phyloP scores from a whole-genome alignment of 306 rosid species.

The Citrullus mucosospermus region DNA sequence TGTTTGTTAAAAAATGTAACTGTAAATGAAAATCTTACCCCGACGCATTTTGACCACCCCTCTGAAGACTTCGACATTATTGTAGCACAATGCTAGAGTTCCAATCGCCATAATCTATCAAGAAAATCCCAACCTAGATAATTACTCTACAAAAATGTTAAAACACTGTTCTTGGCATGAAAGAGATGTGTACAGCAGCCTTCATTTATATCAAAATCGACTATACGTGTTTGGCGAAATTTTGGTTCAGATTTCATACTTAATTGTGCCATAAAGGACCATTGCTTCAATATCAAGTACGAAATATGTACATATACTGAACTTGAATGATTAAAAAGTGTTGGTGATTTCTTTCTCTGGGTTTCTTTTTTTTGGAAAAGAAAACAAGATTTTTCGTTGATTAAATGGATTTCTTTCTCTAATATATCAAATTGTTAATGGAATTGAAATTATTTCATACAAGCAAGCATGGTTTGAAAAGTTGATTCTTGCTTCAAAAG shows the following conservation, averaged over 20 bases:
- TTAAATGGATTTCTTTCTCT: neutral
- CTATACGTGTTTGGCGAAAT: neutral
- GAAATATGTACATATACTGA: neutral
- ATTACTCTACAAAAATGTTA: neutral
- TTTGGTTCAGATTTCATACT: neutral
- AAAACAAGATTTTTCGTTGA: no score
- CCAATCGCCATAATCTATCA: constrained; percentile 93
- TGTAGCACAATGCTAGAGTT: constrained; percentile 82
- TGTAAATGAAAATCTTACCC: constrained; percentile 39
- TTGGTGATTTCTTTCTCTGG: neutral
- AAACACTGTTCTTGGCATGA: neutral
- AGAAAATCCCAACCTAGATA: constrained; percentile 18
- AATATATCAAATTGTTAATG: neutral
- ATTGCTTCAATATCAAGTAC: neutral
- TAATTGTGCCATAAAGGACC: neutral
- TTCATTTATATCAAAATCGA: neutral
- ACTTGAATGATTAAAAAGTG: neutral
- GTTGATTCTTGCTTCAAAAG: neutral
- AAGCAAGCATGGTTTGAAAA: neutral
- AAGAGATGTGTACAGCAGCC: neutral
- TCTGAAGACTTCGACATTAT: constrained; percentile 79
- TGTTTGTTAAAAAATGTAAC: neutral
- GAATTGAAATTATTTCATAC: neutral
- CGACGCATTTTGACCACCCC: constrained; percentile 98
- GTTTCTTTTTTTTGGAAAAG: no score